Evolutionary conservation across 345 rosid genomes (phyloP).

Genomic region (Pistacia atlantica): DNA sequence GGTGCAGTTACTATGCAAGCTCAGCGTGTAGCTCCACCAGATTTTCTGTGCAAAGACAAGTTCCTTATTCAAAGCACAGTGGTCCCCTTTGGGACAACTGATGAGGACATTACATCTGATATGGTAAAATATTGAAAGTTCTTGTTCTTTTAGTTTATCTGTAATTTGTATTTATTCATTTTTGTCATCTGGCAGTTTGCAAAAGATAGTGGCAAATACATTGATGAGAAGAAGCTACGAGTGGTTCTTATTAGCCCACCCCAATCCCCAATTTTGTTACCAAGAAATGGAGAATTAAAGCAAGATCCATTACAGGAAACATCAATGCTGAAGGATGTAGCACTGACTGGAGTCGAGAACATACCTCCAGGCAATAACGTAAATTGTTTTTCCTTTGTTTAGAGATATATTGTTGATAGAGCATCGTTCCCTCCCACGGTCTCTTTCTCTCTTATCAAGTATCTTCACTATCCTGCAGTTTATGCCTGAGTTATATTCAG

Average conservation of each 20-base stretch:
- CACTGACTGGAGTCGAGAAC: constrained; percentile 40
- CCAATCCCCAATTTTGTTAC: constrained; percentile 37
- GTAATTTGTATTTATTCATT: not conserved
- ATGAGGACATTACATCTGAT: constrained; percentile 45
- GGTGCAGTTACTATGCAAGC: constrained; percentile 58
- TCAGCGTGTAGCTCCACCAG: constrained; percentile 48
- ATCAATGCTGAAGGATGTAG: constrained; percentile 21
- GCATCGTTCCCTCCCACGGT: not conserved
- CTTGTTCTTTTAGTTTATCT: constrained; percentile 1
- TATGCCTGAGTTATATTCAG: not conserved
- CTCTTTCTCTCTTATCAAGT: constrained; percentile 1
- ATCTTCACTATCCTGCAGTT: not conserved
- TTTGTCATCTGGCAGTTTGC: constrained; percentile 37
- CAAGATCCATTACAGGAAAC: constrained; percentile 36
- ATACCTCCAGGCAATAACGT: constrained; percentile 43
- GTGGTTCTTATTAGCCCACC: constrained; percentile 42
- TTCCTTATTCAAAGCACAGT: constrained; percentile 53
- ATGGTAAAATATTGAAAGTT: constrained; percentile 26
- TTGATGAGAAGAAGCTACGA: constrained; percentile 55
- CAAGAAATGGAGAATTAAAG: constrained; percentile 37
- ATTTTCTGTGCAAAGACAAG: constrained; percentile 62
- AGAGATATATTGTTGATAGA: not conserved
- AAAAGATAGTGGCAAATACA: constrained; percentile 36
- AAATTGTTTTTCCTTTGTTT: constrained; percentile 7
- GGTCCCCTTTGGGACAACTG: constrained; percentile 45